Conservation (phyloP, 495 filamentous ascomycete genomes). For the Talaromyces adpressus region DNA sequence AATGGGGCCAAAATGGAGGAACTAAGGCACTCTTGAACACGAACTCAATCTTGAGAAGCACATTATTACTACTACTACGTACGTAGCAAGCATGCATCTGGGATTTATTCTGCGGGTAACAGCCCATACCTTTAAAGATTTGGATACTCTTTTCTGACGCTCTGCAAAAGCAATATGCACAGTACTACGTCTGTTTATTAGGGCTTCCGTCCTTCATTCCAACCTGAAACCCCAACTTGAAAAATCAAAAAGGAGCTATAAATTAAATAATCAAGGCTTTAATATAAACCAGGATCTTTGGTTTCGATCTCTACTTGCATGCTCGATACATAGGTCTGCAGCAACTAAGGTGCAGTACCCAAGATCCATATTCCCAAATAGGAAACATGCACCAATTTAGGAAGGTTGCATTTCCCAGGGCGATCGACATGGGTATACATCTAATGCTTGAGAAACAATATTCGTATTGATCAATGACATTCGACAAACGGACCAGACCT, state of each 20-base stretch:
- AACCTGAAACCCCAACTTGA: not conserved
- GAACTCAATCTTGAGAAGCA: not conserved
- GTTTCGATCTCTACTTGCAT: not conserved
- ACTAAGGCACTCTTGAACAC: not conserved
- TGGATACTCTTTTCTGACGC: not conserved
- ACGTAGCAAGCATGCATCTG: not conserved
- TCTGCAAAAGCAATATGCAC: not conserved
- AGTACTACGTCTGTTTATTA: not conserved
- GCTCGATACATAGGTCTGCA: not conserved
- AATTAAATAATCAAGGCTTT: not conserved
- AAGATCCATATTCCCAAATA: not conserved
- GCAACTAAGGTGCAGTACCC: not conserved
- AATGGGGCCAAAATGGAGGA: not conserved
- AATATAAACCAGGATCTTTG: too few species aligned
- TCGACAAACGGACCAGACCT: not conserved
- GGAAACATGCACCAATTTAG: not conserved
- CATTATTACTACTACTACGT: not conserved
- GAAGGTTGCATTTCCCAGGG: not conserved
- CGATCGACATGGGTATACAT: not conserved
- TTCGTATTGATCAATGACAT: not conserved
- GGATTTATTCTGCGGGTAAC: not conserved
- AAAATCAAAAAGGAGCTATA: not conserved
- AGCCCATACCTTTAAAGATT: not conserved
- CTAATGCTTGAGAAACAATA: not conserved
- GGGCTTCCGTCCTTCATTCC: not conserved